Percentiles rank a stretch among this genome's conserved stretches.
Evolutionary conservation across 345 rosid species (phyloP).

Genomic region (Aquilaria malaccensis): DNA sequence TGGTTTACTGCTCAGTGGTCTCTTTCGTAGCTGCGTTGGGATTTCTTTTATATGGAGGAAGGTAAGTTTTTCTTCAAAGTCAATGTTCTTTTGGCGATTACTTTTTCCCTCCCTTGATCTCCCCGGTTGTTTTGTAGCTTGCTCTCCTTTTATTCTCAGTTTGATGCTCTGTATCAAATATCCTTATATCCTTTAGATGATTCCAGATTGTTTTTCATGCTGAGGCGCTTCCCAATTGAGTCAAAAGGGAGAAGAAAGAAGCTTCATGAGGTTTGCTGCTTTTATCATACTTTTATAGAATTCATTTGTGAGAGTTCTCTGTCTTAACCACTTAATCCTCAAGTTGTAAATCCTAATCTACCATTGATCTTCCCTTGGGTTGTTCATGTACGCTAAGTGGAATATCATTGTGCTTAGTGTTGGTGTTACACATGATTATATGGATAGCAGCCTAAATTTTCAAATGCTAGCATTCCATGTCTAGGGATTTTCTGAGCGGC

Average conservation of each 20-base stretch:
- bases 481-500: no score
- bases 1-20: slow-evolving; percentile 43
- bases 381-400: no score
- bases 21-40: slow-evolving; percentile 89
- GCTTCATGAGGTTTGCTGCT: slow-evolving; percentile 72
- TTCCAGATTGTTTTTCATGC: slow-evolving; percentile 85
- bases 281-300: background rate
- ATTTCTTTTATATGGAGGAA: slow-evolving; percentile 96
- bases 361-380: no score
- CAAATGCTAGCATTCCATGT: no score
- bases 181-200: background rate
- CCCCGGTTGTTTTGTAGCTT: slow-evolving; percentile 5
- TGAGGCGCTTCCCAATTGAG: slow-evolving; percentile 93
- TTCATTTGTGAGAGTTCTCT: no score
- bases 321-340: no score
- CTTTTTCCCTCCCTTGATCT: background rate
- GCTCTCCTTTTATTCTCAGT: slow-evolving; percentile 1
- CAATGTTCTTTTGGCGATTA: background rate
- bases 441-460: no score
- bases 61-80: slow-evolving; percentile 36
- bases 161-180: no score
- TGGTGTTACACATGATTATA: no score
- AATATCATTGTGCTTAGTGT: no score
- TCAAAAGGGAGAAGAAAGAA: slow-evolving; percentile 99
- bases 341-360: no score